Evolutionary conservation across 305 asterid genomes (phyloP), one percentile per base, ranked within the genome.

Genomic region (Euphrasia arctica): DNA sequence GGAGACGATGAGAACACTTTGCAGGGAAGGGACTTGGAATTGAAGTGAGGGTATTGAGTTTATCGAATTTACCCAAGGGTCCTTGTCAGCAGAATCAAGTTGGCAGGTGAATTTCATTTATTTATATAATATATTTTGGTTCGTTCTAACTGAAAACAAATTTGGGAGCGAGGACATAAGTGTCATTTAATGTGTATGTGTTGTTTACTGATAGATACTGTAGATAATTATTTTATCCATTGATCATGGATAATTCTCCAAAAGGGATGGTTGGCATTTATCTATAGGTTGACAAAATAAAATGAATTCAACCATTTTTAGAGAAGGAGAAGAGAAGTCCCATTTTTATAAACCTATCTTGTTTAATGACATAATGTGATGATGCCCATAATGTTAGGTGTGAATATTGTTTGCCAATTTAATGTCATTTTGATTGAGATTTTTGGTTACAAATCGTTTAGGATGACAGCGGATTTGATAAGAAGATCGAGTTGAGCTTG

Each of bases 1-100:
- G 34, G 74, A 64, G 78, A 42, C 4, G 71, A 28, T 63, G 36
- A 67, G 75, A 63, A 85, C 88, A 76, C 97, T 87, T 90, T 80
- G 95, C 95, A 87, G 97, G 88, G 81, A 90, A 90, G 97, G 89
- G 78, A 87, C 95, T 85, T 83, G 79, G 54, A 79, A 72, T 71
- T 75, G 67, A 87, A 85, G 94, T 79, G 93, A 85, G 81, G 58
- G 80, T 88, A 74, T 82, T 76, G 50, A 82, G 76, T 84, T 70
- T 68, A 63, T 73, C 54, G 3, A 74, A 77, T 73, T 83, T 82
- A 81, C 92, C 87, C 78, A 78, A 81, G 83, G 6, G 80, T 84
- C 95, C 90, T 63, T 77, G 70, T 81, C 84, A 34, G 13, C 47
- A 60, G 18, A 41, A 60, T 70, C 84, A 59, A 34, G 65, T 5